phyloP scores from a whole-genome alignment of 2,329 filamentous ascomycete species.

The Sporothrix phasma region DNA sequence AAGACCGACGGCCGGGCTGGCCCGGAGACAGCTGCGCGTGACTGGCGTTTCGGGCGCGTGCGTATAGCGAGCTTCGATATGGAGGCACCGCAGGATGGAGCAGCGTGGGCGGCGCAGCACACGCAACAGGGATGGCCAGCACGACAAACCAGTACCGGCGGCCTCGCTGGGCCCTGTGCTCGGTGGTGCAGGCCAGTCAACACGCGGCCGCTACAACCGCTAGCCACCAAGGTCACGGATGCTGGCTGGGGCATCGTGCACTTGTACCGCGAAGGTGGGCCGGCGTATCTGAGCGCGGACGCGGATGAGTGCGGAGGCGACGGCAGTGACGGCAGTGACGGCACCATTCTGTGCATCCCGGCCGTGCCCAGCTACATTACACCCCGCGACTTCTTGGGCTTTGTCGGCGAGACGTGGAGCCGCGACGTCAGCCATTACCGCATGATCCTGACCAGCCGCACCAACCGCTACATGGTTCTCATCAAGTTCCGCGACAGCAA shows the following conservation, averaged over 20 bases:
- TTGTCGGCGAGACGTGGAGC: slow-evolving; percentile 79
- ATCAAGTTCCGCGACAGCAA: slow-evolving; percentile 79
- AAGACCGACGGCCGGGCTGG: slow-evolving; percentile 31
- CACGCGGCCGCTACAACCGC: slow-evolving; percentile 68
- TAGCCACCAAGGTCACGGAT: slow-evolving; percentile 63
- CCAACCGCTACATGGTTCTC: slow-evolving; percentile 89
- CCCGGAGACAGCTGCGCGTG: slow-evolving; percentile 42
- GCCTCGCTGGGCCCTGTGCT: slow-evolving; percentile 42
- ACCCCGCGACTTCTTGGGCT: slow-evolving; percentile 81
- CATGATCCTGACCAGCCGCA: slow-evolving; percentile 80
- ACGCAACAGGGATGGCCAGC: background rate
- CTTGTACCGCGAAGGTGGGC: slow-evolving; percentile 68
- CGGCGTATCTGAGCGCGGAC: background rate
- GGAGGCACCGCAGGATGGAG: slow-evolving; percentile 18
- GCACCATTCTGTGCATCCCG: slow-evolving; percentile 83
- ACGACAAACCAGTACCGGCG: slow-evolving; percentile 23
- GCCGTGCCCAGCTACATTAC: slow-evolving; percentile 92
- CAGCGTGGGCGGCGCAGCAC: slow-evolving; percentile 16
- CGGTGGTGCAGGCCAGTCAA: slow-evolving; percentile 57
- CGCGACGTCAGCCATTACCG: slow-evolving; percentile 85
- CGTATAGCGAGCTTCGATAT: slow-evolving; percentile 75
- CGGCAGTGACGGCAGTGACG: slow-evolving; percentile 39
- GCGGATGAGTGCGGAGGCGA: slow-evolving; percentile 22
- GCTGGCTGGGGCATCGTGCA: slow-evolving; percentile 90
- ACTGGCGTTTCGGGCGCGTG: slow-evolving; percentile 77